These are phyloP conservation scores for Fusarium fracticaudum DNA, from an alignment of 2,329 filamentous ascomycete species.

Conservation along the genomic window DNA sequence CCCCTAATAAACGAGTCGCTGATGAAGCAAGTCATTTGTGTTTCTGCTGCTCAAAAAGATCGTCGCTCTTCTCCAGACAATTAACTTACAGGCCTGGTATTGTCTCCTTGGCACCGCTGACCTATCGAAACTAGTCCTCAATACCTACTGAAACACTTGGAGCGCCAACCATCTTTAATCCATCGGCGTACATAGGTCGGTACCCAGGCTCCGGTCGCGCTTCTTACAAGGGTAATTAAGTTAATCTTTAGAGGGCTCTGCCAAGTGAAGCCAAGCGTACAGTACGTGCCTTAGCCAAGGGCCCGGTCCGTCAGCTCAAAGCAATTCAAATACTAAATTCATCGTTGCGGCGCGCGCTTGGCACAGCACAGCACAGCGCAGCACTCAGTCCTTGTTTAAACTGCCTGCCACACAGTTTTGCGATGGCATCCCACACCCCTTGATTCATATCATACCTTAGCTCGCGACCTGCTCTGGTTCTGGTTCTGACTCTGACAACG, in stretches of 20 bases:
- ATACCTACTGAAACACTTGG: not conserved
- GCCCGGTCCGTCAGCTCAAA: slow-evolving; percentile 25
- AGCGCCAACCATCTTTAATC: slow-evolving; percentile 2
- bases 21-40: not conserved
- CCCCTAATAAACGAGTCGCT: not conserved
- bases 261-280: slow-evolving; percentile 27
- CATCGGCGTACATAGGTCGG: not conserved
- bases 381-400: slow-evolving; percentile 25
- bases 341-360: slow-evolving; percentile 32
- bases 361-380: not conserved
- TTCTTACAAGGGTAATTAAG: slow-evolving; percentile 26
- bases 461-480: slow-evolving; percentile 30
- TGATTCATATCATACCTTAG: not conserved
- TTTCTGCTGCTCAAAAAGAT: not conserved
- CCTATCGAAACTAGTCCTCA: not conserved
- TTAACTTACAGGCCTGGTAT: not conserved
- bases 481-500: slow-evolving; percentile 16
- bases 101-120: not conserved
- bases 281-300: slow-evolving; percentile 20
- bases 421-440: slow-evolving; percentile 39
- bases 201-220: slow-evolving; percentile 28
- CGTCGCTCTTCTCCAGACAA: not conserved
- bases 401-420: slow-evolving; percentile 33
- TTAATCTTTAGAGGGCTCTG: slow-evolving; percentile 22
- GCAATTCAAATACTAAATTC: not conserved